Conservation (phyloP, 345 rosid species). For the Eucalyptus microcorys region DNA sequence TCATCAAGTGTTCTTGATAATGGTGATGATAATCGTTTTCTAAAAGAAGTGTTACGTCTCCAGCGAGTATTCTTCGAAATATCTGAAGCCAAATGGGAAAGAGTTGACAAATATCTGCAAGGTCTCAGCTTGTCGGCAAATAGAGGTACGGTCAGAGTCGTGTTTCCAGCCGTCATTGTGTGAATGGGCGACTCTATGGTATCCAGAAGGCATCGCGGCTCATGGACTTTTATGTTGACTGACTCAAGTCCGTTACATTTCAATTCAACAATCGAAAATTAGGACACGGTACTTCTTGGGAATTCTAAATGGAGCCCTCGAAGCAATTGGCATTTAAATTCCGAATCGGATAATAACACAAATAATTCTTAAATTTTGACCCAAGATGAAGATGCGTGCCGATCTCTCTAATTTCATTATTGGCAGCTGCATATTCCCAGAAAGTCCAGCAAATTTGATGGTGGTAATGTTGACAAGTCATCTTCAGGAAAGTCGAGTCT, state of each 20-base stretch:
- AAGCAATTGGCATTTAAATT: background rate
- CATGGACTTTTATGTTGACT: background rate
- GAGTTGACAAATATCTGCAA: background rate
- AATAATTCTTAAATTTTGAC: no score
- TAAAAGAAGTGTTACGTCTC: no score
- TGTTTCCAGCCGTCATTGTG: background rate
- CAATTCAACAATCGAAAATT: background rate
- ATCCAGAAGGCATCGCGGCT: background rate
- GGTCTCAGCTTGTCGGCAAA: background rate
- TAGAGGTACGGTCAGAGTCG: background rate
- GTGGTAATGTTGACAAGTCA: background rate
- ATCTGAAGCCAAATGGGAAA: background rate
- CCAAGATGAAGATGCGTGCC: accelerated
- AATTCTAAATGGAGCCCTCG: background rate
- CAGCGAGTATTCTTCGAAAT: background rate
- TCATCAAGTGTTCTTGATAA: background rate
- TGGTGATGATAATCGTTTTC: background rate
- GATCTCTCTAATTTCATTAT: background rate
- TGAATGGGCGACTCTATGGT: background rate
- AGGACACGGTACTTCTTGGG: background rate
- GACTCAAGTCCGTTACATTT: accelerated
- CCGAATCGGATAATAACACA: no score
- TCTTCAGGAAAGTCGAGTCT: background rate
- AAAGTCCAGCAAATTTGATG: background rate
- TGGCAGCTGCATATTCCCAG: background rate